phyloP scores from a whole-genome alignment of 305 asterid species.

The Fraxinus velutina region DNA sequence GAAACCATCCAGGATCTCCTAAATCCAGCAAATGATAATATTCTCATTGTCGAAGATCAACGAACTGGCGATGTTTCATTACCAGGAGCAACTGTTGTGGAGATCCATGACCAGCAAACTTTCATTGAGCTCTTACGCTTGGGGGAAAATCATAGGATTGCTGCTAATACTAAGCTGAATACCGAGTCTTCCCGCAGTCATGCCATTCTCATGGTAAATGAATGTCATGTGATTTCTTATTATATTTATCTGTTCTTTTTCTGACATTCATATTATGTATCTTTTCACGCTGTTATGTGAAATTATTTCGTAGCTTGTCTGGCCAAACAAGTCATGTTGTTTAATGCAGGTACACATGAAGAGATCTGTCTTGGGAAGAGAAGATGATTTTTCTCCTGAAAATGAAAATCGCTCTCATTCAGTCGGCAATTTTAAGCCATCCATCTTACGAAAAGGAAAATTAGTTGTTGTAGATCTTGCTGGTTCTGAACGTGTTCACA shows the following conservation, averaged over 20 bases:
- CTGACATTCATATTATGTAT: constrained; percentile 1
- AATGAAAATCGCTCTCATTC: constrained; percentile 47
- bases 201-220: constrained; percentile 86
- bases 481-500: constrained; percentile 95
- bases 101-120: constrained; percentile 76
- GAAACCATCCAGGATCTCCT: constrained; percentile 93
- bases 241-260: neutral
- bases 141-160: constrained; percentile 95
- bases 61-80: constrained; percentile 90
- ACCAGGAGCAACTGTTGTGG: constrained; percentile 92
- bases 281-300: neutral
- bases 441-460: constrained; percentile 81
- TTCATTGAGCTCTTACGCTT: constrained; percentile 77
- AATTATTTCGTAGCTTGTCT: constrained; percentile 5
- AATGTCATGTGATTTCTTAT: neutral
- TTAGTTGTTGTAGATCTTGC: constrained; percentile 97
- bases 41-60: constrained; percentile 90
- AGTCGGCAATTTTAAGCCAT: constrained; percentile 65
- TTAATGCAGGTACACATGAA: constrained; percentile 80
- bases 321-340: constrained; percentile 22
- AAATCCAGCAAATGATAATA: constrained; percentile 87
- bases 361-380: constrained; percentile 61
- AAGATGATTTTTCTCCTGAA: constrained; percentile 52
- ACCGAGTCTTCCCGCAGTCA: constrained; percentile 99
- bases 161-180: constrained; percentile 95